Conservation (phyloP, 179 eudicot genomes). For the Heliamphora pulchella region DNA sequence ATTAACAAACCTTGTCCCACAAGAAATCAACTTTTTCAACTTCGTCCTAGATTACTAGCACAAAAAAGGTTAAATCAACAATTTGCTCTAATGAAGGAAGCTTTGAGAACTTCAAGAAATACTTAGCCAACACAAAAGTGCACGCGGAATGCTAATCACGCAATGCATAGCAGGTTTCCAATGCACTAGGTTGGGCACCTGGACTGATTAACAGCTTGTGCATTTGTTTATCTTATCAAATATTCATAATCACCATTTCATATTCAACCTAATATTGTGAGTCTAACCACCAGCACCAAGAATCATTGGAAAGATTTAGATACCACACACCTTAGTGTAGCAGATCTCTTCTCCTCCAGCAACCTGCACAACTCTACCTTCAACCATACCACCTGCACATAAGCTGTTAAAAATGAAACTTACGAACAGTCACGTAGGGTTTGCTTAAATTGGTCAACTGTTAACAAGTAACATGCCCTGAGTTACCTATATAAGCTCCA, state of each 20-base stretch:
- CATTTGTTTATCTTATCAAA: conserved; percentile 4
- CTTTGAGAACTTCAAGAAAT: conserved; percentile 4
- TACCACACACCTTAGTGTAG: conserved; percentile 60
- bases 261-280: neutral
- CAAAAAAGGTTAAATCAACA: conserved; percentile 6
- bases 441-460: conserved; percentile 2
- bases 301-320: neutral
- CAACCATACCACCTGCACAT: conserved; percentile 68
- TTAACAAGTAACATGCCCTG: neutral
- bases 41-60: neutral
- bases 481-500: neutral
- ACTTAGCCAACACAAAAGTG: conserved; percentile 3
- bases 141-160: neutral
- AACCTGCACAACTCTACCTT: conserved; percentile 63
- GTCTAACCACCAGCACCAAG: neutral
- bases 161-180: neutral
- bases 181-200: neutral
- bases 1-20: too few species aligned
- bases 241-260: neutral
- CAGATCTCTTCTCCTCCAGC: conserved; percentile 80
- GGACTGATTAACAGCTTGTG: conserved; percentile 9
- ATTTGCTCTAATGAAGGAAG: neutral
- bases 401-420: conserved; percentile 18
- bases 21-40: too few species aligned
- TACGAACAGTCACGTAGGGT: neutral